Conservation (phyloP, 2,329 filamentous ascomycete species). For the Neofusicoccum ribis region DNA sequence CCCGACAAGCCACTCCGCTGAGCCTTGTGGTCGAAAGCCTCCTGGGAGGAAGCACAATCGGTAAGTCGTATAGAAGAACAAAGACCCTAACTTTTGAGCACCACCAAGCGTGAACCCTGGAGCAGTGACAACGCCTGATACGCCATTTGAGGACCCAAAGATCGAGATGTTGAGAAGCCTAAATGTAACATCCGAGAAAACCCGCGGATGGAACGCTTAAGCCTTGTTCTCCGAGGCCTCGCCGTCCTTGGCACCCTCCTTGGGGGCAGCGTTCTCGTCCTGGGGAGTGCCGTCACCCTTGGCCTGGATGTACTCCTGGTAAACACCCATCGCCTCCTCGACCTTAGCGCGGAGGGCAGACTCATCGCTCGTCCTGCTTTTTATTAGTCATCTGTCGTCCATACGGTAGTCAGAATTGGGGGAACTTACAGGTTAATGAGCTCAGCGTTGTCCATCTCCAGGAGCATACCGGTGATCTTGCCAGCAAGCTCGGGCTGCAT, state of each 20-base stretch:
- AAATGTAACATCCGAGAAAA: neutral
- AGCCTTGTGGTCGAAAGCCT: neutral
- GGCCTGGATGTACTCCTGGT: slow-evolving; percentile 97
- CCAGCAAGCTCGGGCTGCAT: slow-evolving; percentile 94
- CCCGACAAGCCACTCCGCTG: neutral
- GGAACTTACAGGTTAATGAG: slow-evolving; percentile 87
- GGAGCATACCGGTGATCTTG: slow-evolving; percentile 99
- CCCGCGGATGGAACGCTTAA: slow-evolving; percentile 26
- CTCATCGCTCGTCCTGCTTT: slow-evolving; percentile 79
- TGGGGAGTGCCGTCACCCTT: slow-evolving; percentile 52
- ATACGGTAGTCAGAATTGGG: neutral
- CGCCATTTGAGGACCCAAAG: slow-evolving; percentile 16
- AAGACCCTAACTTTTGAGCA: slow-evolving; percentile 18
- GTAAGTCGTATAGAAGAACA: neutral
- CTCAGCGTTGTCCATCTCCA: slow-evolving; percentile 98
- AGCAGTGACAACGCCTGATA: slow-evolving; percentile 18
- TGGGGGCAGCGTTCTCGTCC: slow-evolving; percentile 33
- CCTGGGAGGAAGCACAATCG: neutral
- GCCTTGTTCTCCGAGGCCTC: slow-evolving; percentile 46
- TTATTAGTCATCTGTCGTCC: slow-evolving; percentile 30
- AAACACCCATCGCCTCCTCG: slow-evolving; percentile 93
- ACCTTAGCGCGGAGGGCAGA: slow-evolving; percentile 90
- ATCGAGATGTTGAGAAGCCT: slow-evolving; percentile 1
- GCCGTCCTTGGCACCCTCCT: slow-evolving; percentile 48
- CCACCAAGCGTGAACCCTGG: slow-evolving; percentile 14